Evolutionary conservation across 495 filamentous ascomycete genomes (phyloP).

Genomic region (Tricharina praecox): DNA sequence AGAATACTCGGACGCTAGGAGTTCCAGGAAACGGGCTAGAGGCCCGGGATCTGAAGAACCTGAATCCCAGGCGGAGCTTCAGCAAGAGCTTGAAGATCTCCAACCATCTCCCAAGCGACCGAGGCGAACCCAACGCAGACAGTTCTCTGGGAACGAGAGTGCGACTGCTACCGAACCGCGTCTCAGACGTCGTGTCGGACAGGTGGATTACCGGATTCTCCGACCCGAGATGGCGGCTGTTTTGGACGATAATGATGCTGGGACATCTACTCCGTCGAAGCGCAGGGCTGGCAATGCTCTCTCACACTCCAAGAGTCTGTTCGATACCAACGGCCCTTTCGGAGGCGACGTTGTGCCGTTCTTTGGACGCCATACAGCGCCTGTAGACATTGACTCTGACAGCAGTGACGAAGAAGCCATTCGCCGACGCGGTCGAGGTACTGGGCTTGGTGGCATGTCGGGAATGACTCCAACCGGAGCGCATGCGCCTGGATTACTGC

Average conservation of each 20-base stretch:
- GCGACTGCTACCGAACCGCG: slow-evolving; percentile 29
- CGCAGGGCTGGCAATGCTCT: slow-evolving; percentile 36
- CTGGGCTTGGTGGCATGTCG: slow-evolving; percentile 52
- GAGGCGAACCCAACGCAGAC: slow-evolving; percentile 36
- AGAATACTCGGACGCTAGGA: slow-evolving; percentile 14
- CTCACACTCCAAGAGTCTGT: slow-evolving; percentile 47
- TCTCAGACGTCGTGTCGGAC: slow-evolving; percentile 36
- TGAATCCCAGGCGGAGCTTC: slow-evolving; percentile 57
- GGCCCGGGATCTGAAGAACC: slow-evolving; percentile 37
- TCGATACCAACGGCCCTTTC: slow-evolving; percentile 79
- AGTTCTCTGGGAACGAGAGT: slow-evolving; percentile 26
- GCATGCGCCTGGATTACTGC: slow-evolving; percentile 38
- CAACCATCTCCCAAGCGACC: slow-evolving; percentile 38
- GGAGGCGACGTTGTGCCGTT: slow-evolving; percentile 65
- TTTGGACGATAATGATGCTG: slow-evolving; percentile 51
- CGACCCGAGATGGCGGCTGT: slow-evolving; percentile 52
- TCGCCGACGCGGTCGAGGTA: slow-evolving; percentile 35
- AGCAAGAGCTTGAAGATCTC: slow-evolving; percentile 60
- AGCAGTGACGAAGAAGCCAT: slow-evolving; percentile 85
- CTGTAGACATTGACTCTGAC: slow-evolving; percentile 69
- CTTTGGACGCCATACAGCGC: slow-evolving; percentile 55
- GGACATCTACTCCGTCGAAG: slow-evolving; percentile 41
- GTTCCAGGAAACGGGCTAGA: not conserved
- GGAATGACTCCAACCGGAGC: slow-evolving; percentile 64
- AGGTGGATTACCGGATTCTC: slow-evolving; percentile 58